phyloP scores from a whole-genome alignment of 768 basidiomycete species.

The Psilocybe cubensis region DNA sequence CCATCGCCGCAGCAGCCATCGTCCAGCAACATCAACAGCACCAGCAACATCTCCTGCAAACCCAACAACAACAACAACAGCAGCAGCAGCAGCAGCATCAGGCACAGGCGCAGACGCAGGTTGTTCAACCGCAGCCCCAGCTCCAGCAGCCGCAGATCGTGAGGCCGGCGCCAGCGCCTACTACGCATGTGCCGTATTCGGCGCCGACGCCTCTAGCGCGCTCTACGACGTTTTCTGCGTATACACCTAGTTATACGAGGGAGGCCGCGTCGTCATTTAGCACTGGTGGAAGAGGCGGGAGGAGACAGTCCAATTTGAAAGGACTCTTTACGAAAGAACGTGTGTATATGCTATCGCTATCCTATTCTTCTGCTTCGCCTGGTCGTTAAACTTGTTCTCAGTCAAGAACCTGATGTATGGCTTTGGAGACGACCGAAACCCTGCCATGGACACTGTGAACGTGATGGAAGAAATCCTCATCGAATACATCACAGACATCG shows the following conservation, averaged over 20 bases:
- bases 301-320: slow-evolving; percentile 70
- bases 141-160: slow-evolving; percentile 24
- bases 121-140: too few relatives aligned
- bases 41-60: background rate
- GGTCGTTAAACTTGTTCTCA: slow-evolving; percentile 13
- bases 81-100: slow-evolving; percentile 19
- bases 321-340: slow-evolving; percentile 84
- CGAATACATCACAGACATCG: slow-evolving; percentile 89
- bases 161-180: slow-evolving; percentile 18
- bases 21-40: slow-evolving; percentile 7
- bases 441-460: slow-evolving; percentile 84
- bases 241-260: slow-evolving; percentile 53
- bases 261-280: slow-evolving; percentile 47
- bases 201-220: slow-evolving; percentile 36
- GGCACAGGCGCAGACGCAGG: slow-evolving; percentile 20
- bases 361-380: background rate
- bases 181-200: slow-evolving; percentile 25
- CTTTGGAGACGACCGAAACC: slow-evolving; percentile 90
- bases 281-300: slow-evolving; percentile 49
- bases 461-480: slow-evolving; percentile 95
- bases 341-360: slow-evolving; percentile 38
- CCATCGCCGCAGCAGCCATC: slow-evolving; percentile 21
- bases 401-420: slow-evolving; percentile 91
- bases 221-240: slow-evolving; percentile 57
- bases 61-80: slow-evolving; percentile 1